Evolutionary conservation across 2,329 filamentous ascomycete species (phyloP).

Genomic region (Penicillium sp.): DNA sequence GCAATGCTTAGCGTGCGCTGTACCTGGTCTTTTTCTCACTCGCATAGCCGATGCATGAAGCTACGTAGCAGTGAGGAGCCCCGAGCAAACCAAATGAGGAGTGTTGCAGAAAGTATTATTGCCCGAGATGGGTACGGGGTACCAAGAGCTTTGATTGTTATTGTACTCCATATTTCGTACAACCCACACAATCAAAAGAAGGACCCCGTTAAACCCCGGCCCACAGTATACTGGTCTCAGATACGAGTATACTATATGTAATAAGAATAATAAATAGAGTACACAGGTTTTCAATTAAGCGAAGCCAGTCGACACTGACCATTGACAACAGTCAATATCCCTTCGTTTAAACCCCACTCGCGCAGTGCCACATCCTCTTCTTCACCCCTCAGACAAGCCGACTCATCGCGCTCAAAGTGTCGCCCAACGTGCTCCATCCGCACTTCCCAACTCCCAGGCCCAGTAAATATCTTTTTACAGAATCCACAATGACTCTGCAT

Average conservation of each 20-base stretch:
- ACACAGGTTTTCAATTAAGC: constrained; percentile 11
- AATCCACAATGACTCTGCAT: constrained; percentile 59
- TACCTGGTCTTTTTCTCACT: too few relatives aligned
- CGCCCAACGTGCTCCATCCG: constrained; percentile 85
- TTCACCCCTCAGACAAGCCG: constrained; percentile 29
- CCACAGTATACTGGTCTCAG: neutral
- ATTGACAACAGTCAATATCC: constrained; percentile 27
- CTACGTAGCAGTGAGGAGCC: too few relatives aligned
- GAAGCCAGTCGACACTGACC: constrained; percentile 25
- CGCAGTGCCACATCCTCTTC: constrained; percentile 43
- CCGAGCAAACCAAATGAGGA: too few relatives aligned
- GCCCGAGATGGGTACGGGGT: too few relatives aligned
- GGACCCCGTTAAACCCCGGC: too few relatives aligned
- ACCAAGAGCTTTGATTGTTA: too few relatives aligned
- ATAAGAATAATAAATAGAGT: neutral
- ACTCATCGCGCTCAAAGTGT: constrained; percentile 67
- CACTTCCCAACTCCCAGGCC: constrained; percentile 70
- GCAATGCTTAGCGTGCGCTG: too few relatives aligned
- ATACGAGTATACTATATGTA: neutral
- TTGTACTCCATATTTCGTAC: too few relatives aligned
- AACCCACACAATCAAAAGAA: too few relatives aligned
- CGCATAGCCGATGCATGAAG: too few relatives aligned
- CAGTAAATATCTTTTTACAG: constrained; percentile 64
- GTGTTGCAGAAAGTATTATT: too few relatives aligned
- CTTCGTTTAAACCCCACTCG: constrained; percentile 42